Conservation (phyloP, 345 rosid species). For the Diplotaxis tenuifolia region DNA sequence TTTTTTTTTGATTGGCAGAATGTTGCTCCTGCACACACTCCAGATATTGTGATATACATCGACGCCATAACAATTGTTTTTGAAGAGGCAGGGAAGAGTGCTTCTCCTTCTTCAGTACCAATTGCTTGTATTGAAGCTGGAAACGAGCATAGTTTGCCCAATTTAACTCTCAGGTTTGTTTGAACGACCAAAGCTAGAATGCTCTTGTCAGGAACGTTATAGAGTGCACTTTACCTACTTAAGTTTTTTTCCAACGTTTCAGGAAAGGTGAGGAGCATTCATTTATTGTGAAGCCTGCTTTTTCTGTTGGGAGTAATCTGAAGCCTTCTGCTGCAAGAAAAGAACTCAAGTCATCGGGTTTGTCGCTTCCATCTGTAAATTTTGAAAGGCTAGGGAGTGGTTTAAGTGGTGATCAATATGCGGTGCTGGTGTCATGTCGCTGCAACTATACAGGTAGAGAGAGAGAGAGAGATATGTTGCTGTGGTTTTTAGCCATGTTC, state of each 20-base stretch:
- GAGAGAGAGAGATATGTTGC: constrained; percentile 9
- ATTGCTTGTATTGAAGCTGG: constrained; percentile 95
- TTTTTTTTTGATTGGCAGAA: constrained; percentile 56
- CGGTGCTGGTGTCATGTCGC: constrained; percentile 85
- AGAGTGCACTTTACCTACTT: constrained; percentile 27
- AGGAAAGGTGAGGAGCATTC: constrained; percentile 99
- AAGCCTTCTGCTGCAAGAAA: constrained; percentile 51
- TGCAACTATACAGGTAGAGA: constrained; percentile 81
- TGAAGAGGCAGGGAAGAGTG: constrained; percentile 77
- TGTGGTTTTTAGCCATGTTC: constrained; percentile 26
- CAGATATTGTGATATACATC: constrained; percentile 71
- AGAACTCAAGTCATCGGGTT: constrained; percentile 44
- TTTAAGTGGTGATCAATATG: constrained; percentile 57
- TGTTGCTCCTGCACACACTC: constrained; percentile 66
- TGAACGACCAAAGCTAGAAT: constrained; percentile 6
- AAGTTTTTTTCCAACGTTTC: constrained; percentile 28
- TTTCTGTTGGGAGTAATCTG: constrained; percentile 55
- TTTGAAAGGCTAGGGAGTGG: constrained; percentile 50
- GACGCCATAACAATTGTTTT: constrained; percentile 88
- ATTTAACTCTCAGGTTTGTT: constrained; percentile 72
- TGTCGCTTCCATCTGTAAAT: constrained; percentile 47
- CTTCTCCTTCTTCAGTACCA: constrained; percentile 75
- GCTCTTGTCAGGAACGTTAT: constrained; percentile 2
- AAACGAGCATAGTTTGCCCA: constrained; percentile 71
- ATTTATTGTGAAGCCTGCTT: constrained; percentile 79